phyloP scores from a whole-genome alignment of 1,284 basidiomycete genomes.

The Takashimella tepidaria region DNA sequence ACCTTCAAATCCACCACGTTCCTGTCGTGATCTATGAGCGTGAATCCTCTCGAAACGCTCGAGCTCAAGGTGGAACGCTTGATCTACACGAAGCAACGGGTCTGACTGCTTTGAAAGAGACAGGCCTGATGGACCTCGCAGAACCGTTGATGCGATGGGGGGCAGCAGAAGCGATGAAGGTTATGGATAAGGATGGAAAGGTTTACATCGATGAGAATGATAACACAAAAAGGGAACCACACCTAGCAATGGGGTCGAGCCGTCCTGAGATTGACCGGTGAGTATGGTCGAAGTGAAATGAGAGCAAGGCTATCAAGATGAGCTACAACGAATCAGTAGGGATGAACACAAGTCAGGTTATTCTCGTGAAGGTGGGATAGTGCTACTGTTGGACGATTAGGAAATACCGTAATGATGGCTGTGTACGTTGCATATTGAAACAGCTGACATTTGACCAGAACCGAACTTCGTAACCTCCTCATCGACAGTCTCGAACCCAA shows the following conservation, averaged over 20 bases:
- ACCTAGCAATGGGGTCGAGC: background rate
- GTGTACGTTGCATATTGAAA: too few species aligned
- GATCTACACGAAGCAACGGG: constrained; percentile 49
- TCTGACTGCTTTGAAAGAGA: constrained; percentile 32
- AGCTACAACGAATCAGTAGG: too few species aligned
- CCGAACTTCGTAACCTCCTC: constrained; percentile 33
- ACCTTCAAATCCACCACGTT: constrained; percentile 41
- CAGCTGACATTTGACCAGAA: constrained; percentile 14
- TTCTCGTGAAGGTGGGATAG: background rate
- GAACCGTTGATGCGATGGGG: constrained; percentile 4
- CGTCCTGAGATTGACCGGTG: constrained; percentile 33
- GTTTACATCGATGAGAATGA: constrained; percentile 16
- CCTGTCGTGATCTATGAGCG: constrained; percentile 44
- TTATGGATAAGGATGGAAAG: constrained; percentile 14
- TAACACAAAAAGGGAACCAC: background rate
- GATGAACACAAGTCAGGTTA: too few species aligned
- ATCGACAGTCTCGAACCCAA: constrained; percentile 23
- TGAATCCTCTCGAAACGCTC: constrained; percentile 33
- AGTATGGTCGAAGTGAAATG: too few species aligned
- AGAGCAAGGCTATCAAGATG: too few species aligned
- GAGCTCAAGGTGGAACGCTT: constrained; percentile 48
- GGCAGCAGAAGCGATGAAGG: constrained; percentile 17
- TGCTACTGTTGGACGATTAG: too few species aligned
- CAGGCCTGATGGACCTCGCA: constrained; percentile 30
- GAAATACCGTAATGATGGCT: too few species aligned